Percentiles rank a stretch among this genome's conserved stretches.
Conservation (phyloP, 75 land plant species). For the Picea glauca region DNA sequence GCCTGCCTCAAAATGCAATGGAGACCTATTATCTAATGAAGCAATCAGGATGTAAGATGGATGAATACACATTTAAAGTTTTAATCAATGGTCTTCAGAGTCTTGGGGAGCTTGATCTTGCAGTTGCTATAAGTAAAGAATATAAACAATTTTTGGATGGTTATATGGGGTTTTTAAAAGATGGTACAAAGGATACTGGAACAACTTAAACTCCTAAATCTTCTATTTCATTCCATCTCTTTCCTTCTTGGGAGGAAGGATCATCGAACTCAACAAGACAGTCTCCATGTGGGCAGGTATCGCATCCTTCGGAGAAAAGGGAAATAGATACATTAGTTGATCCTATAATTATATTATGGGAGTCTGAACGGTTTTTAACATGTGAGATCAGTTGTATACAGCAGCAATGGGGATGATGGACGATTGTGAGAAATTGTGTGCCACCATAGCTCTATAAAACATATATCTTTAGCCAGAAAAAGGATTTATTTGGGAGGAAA, state of each 20-base stretch:
- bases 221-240: background rate
- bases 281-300: background rate
- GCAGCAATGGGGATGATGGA: background rate
- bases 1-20: constrained; percentile 19
- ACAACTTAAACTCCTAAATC: background rate
- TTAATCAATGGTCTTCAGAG: constrained; percentile 38
- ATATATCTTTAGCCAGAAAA: background rate
- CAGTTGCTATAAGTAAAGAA: constrained; percentile 27
- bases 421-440: background rate
- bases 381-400: background rate
- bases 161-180: constrained; percentile 25
- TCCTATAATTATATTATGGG: background rate
- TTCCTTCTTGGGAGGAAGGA: background rate
- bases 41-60: constrained; percentile 28
- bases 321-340: background rate
- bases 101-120: constrained; percentile 17
- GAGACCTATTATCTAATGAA: constrained; percentile 48
- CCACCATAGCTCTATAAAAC: background rate
- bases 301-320: background rate
- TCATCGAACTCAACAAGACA: background rate
- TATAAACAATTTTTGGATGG: constrained; percentile 31
- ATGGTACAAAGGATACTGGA: background rate
- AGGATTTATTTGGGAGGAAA: too few species aligned
- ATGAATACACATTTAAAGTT: constrained; percentile 33
- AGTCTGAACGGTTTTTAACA: background rate